These are phyloP conservation scores for Mortierella claussenii DNA, from an alignment of 192 early-diverging fungal genomes.

Conservation along the genomic window DNA sequence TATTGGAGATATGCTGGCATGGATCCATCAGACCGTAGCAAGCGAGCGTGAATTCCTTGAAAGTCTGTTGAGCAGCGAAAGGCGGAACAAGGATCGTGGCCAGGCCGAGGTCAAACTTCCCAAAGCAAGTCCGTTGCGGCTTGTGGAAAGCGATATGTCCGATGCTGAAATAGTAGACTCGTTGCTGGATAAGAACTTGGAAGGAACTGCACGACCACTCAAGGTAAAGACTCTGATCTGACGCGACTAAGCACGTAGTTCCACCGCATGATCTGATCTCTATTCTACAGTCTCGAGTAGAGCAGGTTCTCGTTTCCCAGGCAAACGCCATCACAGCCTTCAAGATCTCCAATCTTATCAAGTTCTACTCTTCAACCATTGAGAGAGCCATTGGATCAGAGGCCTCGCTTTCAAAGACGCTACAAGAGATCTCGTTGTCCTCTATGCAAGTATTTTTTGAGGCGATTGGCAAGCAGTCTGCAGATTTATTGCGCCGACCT, in stretches of 20 bases:
- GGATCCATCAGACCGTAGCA: conserved; percentile 93
- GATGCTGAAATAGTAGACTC: conserved; percentile 58
- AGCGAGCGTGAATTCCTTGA: conserved; percentile 91
- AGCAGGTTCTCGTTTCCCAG: conserved; percentile 79
- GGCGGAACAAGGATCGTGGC: conserved; percentile 28
- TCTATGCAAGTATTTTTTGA: conserved; percentile 36
- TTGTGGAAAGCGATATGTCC: conserved; percentile 37
- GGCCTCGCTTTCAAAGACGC: conserved; percentile 60
- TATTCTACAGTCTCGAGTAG: conserved; percentile 69
- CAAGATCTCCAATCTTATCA: conserved; percentile 75
- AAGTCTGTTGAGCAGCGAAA: conserved; percentile 66
- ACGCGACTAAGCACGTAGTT: too few species aligned
- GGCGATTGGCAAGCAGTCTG: conserved; percentile 42
- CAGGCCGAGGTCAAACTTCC: conserved; percentile 39
- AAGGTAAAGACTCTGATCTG: too few species aligned
- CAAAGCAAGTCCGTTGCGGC: conserved; percentile 31
- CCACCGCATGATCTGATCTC: too few species aligned
- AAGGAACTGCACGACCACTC: conserved; percentile 80
- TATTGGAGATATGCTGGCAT: conserved; percentile 96
- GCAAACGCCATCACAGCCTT: conserved; percentile 73
- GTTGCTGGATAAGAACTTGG: conserved; percentile 75
- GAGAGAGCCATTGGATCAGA: conserved; percentile 63
- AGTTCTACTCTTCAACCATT: conserved; percentile 82
- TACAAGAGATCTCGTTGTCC: conserved; percentile 63
- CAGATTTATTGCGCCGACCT: conserved; percentile 26